phyloP scores from a whole-genome alignment of 768 basidiomycete genomes.

The Hebeloma cylindrosporum region DNA sequence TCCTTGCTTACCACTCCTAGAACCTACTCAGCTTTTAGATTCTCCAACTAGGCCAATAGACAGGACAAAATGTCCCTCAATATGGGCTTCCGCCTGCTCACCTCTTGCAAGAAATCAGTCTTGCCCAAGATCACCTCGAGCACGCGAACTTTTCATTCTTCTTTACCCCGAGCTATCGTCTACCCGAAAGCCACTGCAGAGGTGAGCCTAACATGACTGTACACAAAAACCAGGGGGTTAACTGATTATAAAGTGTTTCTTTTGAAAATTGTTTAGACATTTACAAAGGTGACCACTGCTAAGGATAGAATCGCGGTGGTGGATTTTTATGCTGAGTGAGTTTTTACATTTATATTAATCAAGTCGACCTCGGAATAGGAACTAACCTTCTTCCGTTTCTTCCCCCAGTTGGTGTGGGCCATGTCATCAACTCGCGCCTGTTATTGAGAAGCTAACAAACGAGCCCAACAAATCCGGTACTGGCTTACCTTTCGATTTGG shows the following conservation, averaged over 20 bases:
- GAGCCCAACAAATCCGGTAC: slow-evolving; percentile 49
- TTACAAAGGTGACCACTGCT: slow-evolving; percentile 35
- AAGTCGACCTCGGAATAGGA: slow-evolving; percentile 1
- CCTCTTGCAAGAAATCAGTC: too few relatives aligned
- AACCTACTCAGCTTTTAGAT: too few relatives aligned
- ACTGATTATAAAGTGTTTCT: slow-evolving; percentile 13
- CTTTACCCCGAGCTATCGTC: slow-evolving; percentile 31
- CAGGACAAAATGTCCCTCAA: too few relatives aligned
- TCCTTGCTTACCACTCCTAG: too few relatives aligned
- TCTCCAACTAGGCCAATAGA: too few relatives aligned
- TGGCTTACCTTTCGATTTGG: slow-evolving; percentile 63
- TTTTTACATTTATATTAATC: too few relatives aligned
- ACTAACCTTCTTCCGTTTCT: slow-evolving; percentile 3
- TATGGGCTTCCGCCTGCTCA: too few relatives aligned
- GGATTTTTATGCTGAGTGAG: slow-evolving; percentile 81
- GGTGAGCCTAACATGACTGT: slow-evolving; percentile 32
- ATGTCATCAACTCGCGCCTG: slow-evolving; percentile 70
- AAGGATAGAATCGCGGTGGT: slow-evolving; percentile 62
- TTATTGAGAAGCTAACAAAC: slow-evolving; percentile 58
- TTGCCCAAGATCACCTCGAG: neutral
- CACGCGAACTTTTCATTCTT: slow-evolving; percentile 7
- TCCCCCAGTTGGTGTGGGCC: slow-evolving; percentile 76
- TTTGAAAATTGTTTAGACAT: slow-evolving; percentile 31
- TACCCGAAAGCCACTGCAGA: slow-evolving; percentile 46
- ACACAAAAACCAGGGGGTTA: slow-evolving; percentile 6